Base-by-base conservation (phyloP, 495 filamentous ascomycete species). In the Beverwykella pulmonaria region DNA sequence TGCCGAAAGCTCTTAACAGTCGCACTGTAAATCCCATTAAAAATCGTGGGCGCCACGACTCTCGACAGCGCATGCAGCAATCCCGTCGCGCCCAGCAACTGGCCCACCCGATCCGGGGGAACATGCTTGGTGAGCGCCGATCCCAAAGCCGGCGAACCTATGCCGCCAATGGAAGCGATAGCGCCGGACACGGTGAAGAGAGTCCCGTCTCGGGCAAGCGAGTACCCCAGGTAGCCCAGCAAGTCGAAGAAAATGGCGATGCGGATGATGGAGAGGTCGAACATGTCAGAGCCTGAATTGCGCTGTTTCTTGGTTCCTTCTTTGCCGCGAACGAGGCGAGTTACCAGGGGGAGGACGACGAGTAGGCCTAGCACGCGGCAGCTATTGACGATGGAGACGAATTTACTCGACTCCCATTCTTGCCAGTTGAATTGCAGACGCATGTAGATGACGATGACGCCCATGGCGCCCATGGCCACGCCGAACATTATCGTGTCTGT, bases 61-160 rank as follows among this genome's bases (percentile, higher is more conserved):
- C 92, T 82, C 2, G 90, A 88, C 20, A 94, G 73, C 0, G 91
- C 89, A 79, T 97, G 94, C 63, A 98, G 75, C 53, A 98, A 76
- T 0, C 95, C 94, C 19, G 83, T 88, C 0, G 92, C 94, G 10
- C 94, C 94, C 1, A 98, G 83, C 54, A 98, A 77, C 73, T 92
- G 87, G 0, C 94, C 94, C 1, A 91, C 88, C 29, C 84, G 83
- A 67, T 93, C 89, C 9, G 84, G 82, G 4, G 93, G 91, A 0
- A 97, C 88, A 74, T 97, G 94, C 73, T 97, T 97, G 56, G 91
- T 97, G 19, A 97, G 77, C 0, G 90, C 82, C 0, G 88, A 86
- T 70, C 95, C 90, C 53, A 97, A 76, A 0, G 89, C 93, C 2
- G 94, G 93, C 5, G 86, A 87, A 0, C 86, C 93, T 55, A 97